Percentiles rank a stretch among this genome's conserved stretches.
These are phyloP conservation scores for Wickerhamiella galacta DNA, from an alignment of 805 yeast species.

Conservation along the genomic window DNA sequence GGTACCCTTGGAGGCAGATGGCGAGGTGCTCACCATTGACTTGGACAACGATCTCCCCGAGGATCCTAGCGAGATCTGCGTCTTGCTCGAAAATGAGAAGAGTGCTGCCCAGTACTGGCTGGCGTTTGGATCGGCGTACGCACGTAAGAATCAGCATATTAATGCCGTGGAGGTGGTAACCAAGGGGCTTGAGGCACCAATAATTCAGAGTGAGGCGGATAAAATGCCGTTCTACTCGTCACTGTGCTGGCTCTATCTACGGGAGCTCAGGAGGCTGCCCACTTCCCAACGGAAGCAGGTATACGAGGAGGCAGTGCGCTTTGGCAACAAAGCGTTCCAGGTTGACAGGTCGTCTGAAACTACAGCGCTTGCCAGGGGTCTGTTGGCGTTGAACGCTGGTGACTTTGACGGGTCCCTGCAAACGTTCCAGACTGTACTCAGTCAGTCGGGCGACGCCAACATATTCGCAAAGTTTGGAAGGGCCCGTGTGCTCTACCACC, in stretches of 20 bases:
- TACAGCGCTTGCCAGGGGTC: slow-evolving; percentile 50
- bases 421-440: slow-evolving; percentile 44
- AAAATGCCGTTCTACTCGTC: slow-evolving; percentile 41
- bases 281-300: slow-evolving; percentile 8
- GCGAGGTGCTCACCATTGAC: slow-evolving; percentile 77
- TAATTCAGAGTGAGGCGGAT: slow-evolving; percentile 23
- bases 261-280: slow-evolving; percentile 20
- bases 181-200: slow-evolving; percentile 33
- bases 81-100: slow-evolving; percentile 63
- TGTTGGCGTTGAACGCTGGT: slow-evolving; percentile 39
- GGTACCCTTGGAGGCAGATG: slow-evolving; percentile 60
- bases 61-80: slow-evolving; percentile 69
- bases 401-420: slow-evolving; percentile 56
- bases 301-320: slow-evolving; percentile 28
- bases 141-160: slow-evolving; percentile 36
- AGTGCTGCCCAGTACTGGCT: slow-evolving; percentile 71
- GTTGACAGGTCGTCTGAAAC: slow-evolving; percentile 31
- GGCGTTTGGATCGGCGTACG: slow-evolving; percentile 68
- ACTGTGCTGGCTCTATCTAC: slow-evolving; percentile 49
- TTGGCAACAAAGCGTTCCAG: slow-evolving; percentile 32
- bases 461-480: slow-evolving; percentile 66
- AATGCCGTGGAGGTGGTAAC: slow-evolving; percentile 51
- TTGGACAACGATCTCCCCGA: slow-evolving; percentile 71
- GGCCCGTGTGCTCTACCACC: slow-evolving; percentile 63
- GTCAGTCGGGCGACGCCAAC: slow-evolving; percentile 37